phyloP scores from a whole-genome alignment of 208 protist genomes.

The Vickermania ingenoplastis region DNA sequence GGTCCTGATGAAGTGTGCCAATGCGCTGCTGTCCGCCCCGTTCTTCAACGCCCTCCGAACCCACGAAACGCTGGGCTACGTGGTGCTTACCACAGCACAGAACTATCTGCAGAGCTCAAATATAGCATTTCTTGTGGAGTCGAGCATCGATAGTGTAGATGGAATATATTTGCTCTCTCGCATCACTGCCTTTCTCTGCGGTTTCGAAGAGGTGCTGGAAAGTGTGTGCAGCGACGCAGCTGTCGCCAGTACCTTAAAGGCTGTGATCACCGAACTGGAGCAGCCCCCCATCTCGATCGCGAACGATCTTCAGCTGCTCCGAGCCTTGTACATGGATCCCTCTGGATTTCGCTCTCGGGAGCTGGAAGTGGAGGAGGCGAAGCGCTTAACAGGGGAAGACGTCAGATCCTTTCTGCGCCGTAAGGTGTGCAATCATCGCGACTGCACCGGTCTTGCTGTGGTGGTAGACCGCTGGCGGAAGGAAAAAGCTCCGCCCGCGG shows the following conservation, averaged over 20 bases:
- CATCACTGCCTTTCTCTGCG: slow-evolving; percentile 53
- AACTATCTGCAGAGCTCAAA: slow-evolving; percentile 17
- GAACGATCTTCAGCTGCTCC: neutral
- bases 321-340: neutral
- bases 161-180: slow-evolving; percentile 60
- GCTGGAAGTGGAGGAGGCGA: neutral
- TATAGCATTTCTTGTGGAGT: slow-evolving; percentile 48
- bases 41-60: slow-evolving; percentile 79
- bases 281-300: neutral
- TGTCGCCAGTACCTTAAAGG: slow-evolving; percentile 6
- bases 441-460: neutral
- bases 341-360: neutral
- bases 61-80: slow-evolving; percentile 67
- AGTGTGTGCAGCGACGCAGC: slow-evolving; percentile 22
- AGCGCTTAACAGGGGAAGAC: neutral
- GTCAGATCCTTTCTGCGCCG: neutral
- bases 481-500: neutral
- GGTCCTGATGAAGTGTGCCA: slow-evolving; percentile 22
- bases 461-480: neutral
- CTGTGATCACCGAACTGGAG: neutral
- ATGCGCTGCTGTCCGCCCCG: slow-evolving; percentile 32
- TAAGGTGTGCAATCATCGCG: neutral
- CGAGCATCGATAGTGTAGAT: slow-evolving; percentile 37
- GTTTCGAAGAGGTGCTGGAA: slow-evolving; percentile 28
- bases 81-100: slow-evolving; percentile 29